Evolutionary conservation across 139 green algal species (phyloP).

Genomic region (Penium margaritaceum): DNA sequence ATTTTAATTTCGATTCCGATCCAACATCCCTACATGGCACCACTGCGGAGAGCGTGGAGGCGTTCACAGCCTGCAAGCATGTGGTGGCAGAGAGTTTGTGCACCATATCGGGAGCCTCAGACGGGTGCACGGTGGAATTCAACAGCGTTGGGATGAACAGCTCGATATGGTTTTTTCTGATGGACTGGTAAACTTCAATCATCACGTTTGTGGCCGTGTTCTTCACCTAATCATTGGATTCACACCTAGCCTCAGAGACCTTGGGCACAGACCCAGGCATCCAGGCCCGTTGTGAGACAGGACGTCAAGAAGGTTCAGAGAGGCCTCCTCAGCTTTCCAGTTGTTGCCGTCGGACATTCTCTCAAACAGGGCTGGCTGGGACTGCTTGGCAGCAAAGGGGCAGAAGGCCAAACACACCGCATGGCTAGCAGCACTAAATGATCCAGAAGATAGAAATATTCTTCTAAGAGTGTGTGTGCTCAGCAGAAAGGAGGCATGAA

Average conservation of each 20-base stretch:
- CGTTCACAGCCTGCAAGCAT: conserved; percentile 68
- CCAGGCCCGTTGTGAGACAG: conserved; percentile 18
- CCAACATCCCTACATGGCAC: too few relatives aligned
- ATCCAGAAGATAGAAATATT: too few relatives aligned
- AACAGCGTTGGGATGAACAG: conserved; percentile 74
- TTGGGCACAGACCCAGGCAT: conserved; percentile 15
- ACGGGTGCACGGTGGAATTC: conserved; percentile 61
- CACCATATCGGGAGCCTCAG: conserved; percentile 72
- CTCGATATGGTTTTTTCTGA: conserved; percentile 82
- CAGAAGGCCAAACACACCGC: not conserved
- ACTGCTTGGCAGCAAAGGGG: conserved; percentile 7
- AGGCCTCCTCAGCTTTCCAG: conserved; percentile 1
- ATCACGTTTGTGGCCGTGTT: conserved; percentile 46
- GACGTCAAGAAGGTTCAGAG: conserved; percentile 3
- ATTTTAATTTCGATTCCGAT: too few relatives aligned
- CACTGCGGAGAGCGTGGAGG: conserved; percentile 73
- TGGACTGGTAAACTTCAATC: conserved; percentile 44
- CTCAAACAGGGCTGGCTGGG: conserved; percentile 11
- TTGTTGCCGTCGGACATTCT: conserved; percentile 6
- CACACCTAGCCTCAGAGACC: conserved; percentile 15
- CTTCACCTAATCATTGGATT: conserved; percentile 27
- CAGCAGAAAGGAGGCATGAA: too few relatives aligned
- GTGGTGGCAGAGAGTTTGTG: conserved; percentile 83
- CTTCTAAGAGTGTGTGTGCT: too few relatives aligned
- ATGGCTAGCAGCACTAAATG: not conserved